Percentiles rank a stretch among this genome's conserved stretches.
Conservation (phyloP, 768 basidiomycete genomes). For the Tylopilus plumbeoviolaceoides region DNA sequence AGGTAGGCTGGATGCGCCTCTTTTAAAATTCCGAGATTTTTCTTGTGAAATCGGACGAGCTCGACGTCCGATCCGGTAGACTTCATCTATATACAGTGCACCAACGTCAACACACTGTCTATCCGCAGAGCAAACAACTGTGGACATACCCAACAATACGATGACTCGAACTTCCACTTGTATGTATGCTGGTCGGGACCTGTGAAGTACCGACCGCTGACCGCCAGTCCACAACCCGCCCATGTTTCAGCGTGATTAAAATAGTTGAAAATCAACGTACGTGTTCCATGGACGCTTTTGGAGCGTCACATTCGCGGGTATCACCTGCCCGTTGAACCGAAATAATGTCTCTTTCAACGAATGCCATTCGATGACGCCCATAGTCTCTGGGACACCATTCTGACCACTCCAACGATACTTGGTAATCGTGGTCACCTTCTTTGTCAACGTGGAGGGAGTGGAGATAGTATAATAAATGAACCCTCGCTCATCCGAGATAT, state of each 20-base stretch:
- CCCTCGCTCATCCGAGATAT: constrained; percentile 21
- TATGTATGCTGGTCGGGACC: constrained; percentile 30
- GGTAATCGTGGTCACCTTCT: constrained; percentile 24
- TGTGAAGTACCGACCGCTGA: constrained; percentile 31
- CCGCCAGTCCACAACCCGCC: neutral
- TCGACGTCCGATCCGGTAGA: constrained; percentile 5
- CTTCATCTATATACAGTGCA: constrained; percentile 15
- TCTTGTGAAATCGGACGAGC: constrained; percentile 24
- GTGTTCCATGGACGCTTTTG: constrained; percentile 12
- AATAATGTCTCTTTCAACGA: constrained; percentile 10
- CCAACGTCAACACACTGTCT: neutral
- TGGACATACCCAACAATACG: constrained; percentile 24
- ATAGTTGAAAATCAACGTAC: constrained; percentile 6
- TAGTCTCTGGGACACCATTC: constrained; percentile 15
- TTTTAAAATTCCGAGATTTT: constrained; percentile 20
- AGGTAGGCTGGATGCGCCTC: constrained; percentile 22
- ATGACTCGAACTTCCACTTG: constrained; percentile 30
- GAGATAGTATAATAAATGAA: constrained; percentile 16
- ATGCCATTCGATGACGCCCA: constrained; percentile 27
- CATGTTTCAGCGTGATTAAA: neutral
- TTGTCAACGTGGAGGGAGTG: constrained; percentile 5
- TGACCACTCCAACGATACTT: constrained; percentile 19
- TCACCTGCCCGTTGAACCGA: constrained; percentile 14
- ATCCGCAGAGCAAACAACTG: neutral
- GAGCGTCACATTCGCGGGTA: constrained; percentile 9